Conservation (phyloP, 1,284 basidiomycete species). For the Moesziomyces globuligerus region DNA sequence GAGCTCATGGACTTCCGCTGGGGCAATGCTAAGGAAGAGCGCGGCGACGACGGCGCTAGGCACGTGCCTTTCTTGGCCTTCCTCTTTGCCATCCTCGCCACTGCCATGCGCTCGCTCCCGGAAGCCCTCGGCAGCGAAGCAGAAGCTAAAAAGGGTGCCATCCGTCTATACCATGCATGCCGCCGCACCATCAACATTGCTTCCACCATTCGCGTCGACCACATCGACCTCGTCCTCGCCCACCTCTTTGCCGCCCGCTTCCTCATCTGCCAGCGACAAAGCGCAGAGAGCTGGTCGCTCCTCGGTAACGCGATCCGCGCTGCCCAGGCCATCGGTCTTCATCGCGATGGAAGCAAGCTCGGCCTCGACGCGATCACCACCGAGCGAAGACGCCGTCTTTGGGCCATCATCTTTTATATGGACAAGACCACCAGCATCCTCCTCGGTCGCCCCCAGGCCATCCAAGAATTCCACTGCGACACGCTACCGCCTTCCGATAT, state of each 20-base stretch:
- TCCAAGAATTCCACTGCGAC: constrained; percentile 78
- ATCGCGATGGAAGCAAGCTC: constrained; percentile 83
- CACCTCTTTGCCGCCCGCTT: constrained; percentile 77
- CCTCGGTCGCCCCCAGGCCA: constrained; percentile 86
- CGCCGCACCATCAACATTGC: constrained; percentile 57
- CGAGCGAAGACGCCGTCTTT: constrained; percentile 88
- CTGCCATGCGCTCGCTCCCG: constrained; percentile 83
- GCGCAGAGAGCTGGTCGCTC: constrained; percentile 94
- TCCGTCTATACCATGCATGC: constrained; percentile 74
- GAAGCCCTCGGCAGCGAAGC: constrained; percentile 71
- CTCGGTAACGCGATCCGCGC: constrained; percentile 90
- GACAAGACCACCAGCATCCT: constrained; percentile 87
- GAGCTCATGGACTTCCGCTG: constrained; percentile 74
- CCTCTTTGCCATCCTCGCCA: constrained; percentile 91
- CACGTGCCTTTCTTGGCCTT: constrained; percentile 88
- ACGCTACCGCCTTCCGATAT: constrained; percentile 84
- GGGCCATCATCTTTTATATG: constrained; percentile 92
- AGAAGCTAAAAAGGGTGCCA: constrained; percentile 55
- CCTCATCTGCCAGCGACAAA: constrained; percentile 84
- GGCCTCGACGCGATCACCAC: constrained; percentile 75
- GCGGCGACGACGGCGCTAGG: constrained; percentile 73
- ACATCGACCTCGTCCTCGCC: constrained; percentile 63
- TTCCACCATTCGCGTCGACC: constrained; percentile 59
- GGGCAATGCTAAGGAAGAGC: constrained; percentile 51
- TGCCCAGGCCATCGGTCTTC: constrained; percentile 90